phyloP scores from a whole-genome alignment of 2,329 filamentous ascomycete species.

The Ophiocordyceps sinensis region DNA sequence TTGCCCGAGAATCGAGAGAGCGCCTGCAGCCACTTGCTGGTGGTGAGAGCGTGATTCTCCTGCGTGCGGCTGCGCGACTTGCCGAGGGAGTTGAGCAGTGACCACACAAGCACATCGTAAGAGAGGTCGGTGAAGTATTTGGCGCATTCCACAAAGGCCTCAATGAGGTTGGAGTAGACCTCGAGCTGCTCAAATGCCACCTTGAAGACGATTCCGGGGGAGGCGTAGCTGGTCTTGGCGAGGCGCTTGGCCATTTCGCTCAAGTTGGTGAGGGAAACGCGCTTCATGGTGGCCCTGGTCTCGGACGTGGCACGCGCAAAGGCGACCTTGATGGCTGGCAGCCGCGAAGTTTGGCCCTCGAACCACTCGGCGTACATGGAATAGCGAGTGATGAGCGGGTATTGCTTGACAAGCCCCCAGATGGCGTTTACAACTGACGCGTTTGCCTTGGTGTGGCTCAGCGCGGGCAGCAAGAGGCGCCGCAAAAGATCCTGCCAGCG shows the following conservation, averaged over 20 bases:
- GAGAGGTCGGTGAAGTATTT: constrained; percentile 87
- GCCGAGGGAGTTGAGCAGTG: constrained; percentile 61
- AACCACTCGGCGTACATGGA: constrained; percentile 92
- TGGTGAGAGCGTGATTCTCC: constrained; percentile 51
- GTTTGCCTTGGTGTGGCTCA: constrained; percentile 77
- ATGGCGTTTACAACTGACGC: constrained; percentile 74
- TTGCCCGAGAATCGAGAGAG: constrained; percentile 82
- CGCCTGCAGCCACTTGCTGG: constrained; percentile 83
- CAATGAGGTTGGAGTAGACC: constrained; percentile 86
- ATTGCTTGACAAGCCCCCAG: constrained; percentile 68
- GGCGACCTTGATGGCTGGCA: constrained; percentile 63
- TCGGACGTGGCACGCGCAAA: constrained; percentile 66
- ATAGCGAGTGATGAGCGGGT: constrained; percentile 64
- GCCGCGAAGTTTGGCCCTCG: constrained; percentile 58
- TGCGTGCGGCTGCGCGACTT: constrained; percentile 49
- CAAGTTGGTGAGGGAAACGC: constrained; percentile 77
- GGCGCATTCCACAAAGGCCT: constrained; percentile 86
- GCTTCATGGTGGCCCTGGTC: constrained; percentile 75
- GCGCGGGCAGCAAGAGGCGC: constrained; percentile 69
- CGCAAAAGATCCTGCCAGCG: constrained; percentile 80
- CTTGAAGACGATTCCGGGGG: constrained; percentile 81
- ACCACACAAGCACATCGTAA: constrained; percentile 90
- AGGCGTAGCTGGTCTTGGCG: constrained; percentile 83
- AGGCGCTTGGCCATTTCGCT: constrained; percentile 74
- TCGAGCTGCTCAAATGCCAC: constrained; percentile 85